These are phyloP conservation scores for Dalbergia cochinchinensis DNA, from an alignment of 306 rosid species.

Conservation along the genomic window DNA sequence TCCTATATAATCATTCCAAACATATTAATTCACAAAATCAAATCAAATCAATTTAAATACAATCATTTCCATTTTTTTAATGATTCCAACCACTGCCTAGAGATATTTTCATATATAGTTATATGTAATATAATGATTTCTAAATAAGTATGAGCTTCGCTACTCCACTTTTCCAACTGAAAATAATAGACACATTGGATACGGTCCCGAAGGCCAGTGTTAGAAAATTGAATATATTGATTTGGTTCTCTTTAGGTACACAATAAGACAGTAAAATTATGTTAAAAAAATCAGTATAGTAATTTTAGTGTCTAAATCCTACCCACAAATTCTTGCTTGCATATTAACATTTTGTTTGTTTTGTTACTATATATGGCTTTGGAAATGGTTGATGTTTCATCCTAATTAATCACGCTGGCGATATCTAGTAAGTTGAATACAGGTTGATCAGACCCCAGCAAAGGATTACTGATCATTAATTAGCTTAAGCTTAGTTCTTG, in stretches of 20 bases:
- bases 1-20: too few relatives aligned
- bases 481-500: neutral
- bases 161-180: neutral
- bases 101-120: too few relatives aligned
- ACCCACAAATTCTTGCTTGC: neutral
- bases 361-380: neutral
- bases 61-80: too few relatives aligned
- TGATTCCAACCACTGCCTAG: too few relatives aligned
- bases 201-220: neutral
- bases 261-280: neutral
- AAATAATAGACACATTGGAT: neutral
- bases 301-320: neutral
- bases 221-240: neutral
- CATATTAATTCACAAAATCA: too few relatives aligned
- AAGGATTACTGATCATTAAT: neutral
- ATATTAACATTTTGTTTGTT: neutral
- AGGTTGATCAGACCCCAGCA: neutral
- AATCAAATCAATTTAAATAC: too few relatives aligned
- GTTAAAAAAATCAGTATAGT: neutral
- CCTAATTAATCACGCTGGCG: neutral
- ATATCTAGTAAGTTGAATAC: neutral
- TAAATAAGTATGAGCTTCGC: conserved; percentile 9
- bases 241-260: neutral
- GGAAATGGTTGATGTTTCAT: neutral
- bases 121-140: neutral